Percentiles rank a stretch among this genome's conserved stretches.
Conservation (phyloP, 352 stramenopile species). For the Phytophthora tentaculata region DNA sequence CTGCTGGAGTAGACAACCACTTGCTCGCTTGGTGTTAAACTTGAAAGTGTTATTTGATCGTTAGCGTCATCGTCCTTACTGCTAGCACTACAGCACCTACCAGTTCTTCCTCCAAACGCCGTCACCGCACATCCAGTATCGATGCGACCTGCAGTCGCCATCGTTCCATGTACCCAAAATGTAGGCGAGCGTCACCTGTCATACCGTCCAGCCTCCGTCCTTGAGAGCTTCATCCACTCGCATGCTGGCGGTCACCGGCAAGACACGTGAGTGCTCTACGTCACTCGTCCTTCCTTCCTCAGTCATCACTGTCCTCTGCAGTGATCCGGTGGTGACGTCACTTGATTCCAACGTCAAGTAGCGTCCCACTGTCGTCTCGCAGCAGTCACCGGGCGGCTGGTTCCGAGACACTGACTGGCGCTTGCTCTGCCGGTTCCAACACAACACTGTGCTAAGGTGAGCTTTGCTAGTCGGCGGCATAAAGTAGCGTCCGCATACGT, state of each 20-base stretch:
- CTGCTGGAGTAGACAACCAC: not conserved
- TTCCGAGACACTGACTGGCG: not conserved
- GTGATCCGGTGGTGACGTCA: not conserved
- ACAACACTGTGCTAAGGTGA: constrained; percentile 9
- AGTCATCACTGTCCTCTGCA: not conserved
- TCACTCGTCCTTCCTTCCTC: not conserved
- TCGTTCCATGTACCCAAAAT: not conserved
- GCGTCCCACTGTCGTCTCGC: not conserved
- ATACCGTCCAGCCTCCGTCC: not conserved
- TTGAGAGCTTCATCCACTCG: not conserved
- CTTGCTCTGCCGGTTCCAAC: not conserved
- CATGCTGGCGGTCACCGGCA: not conserved
- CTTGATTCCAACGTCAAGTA: not conserved
- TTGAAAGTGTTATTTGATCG: not conserved
- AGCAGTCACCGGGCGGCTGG: not conserved
- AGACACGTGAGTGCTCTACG: not conserved
- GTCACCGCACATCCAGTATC: not conserved
- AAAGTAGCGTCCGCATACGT: constrained; percentile 20
- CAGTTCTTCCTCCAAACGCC: not conserved
- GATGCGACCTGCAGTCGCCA: not conserved
- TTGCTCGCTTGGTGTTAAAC: not conserved
- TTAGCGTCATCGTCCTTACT: not conserved
- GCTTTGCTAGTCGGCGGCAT: constrained; percentile 21
- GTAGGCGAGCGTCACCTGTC: not conserved
- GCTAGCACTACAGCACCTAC: not conserved